Evolutionary conservation across 176 grass and related monocot species (phyloP).

Genomic region (Oryza australiensis): DNA sequence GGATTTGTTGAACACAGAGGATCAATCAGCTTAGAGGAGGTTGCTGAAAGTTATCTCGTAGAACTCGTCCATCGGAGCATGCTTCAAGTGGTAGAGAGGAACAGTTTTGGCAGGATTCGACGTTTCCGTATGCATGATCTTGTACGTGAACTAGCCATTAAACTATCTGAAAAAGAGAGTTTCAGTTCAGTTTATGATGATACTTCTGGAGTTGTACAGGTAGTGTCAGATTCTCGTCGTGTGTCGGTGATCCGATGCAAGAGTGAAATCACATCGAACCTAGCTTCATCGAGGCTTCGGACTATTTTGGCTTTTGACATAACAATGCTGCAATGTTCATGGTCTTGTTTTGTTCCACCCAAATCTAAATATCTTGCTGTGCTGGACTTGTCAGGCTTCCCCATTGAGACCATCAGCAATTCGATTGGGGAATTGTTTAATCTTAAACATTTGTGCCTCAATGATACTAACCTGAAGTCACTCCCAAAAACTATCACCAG

Average conservation of each 20-base stretch:
- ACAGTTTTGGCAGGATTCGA: not conserved
- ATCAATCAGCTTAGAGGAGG: slow-evolving; percentile 36
- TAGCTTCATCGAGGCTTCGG: no score
- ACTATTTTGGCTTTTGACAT: no score
- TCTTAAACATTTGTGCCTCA: no score
- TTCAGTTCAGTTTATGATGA: not conserved
- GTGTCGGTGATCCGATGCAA: not conserved
- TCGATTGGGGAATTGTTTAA: no score
- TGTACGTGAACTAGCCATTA: not conserved
- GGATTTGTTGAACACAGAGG: slow-evolving; percentile 31
- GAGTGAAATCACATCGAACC: no score
- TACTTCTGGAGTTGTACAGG: not conserved
- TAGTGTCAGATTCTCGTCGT: not conserved
- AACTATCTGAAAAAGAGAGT: not conserved
- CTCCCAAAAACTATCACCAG: not conserved
- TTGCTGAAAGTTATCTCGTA: slow-evolving; percentile 25
- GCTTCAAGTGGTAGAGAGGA: not conserved
- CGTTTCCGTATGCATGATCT: not conserved
- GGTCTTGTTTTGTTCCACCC: no score
- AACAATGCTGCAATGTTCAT: no score
- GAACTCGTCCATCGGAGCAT: not conserved
- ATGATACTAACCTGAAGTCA: not conserved
- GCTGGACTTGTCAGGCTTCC: no score
- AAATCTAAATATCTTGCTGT: no score
- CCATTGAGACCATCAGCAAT: no score